Percentiles rank a stretch among this genome's conserved stretches.
phyloP scores from a whole-genome alignment of 2,329 filamentous ascomycete genomes.

The Dothistroma pini region DNA sequence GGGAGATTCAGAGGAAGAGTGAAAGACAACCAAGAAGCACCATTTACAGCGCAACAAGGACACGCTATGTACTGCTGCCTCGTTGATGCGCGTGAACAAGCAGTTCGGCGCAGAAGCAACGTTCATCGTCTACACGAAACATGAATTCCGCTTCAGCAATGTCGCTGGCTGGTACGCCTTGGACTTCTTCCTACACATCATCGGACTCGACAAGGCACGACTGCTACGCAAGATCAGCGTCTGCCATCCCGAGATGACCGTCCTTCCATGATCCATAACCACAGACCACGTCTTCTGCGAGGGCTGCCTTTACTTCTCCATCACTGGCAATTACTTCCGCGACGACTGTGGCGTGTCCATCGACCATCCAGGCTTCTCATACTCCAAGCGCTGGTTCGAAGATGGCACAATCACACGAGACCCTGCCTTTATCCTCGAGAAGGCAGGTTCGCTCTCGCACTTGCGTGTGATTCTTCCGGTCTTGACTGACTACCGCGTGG shows the following conservation, averaged over 20 bases:
- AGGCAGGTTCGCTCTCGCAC: background rate
- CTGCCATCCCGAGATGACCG: background rate
- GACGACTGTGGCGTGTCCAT: background rate
- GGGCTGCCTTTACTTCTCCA: background rate
- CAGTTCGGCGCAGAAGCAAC: background rate
- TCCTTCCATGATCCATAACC: background rate
- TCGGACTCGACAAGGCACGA: background rate
- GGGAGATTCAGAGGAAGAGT: background rate
- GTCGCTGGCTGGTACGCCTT: background rate
- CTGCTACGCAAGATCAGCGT: background rate
- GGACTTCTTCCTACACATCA: background rate
- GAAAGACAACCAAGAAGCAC: background rate
- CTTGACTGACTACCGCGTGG: background rate
- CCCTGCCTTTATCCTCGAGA: background rate
- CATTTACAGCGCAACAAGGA: background rate
- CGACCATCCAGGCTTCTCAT: background rate
- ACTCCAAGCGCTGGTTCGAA: background rate
- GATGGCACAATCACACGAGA: background rate
- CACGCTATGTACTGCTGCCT: background rate
- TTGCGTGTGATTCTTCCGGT: background rate
- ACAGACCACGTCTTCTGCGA: background rate
- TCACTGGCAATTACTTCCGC: background rate
- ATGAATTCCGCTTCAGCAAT: background rate
- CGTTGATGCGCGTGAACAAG: background rate
- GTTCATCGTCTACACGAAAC: background rate